These are phyloP conservation scores for Entrophospora sp. DNA, from an alignment of 192 early-diverging fungal species.

Conservation along the genomic window DNA sequence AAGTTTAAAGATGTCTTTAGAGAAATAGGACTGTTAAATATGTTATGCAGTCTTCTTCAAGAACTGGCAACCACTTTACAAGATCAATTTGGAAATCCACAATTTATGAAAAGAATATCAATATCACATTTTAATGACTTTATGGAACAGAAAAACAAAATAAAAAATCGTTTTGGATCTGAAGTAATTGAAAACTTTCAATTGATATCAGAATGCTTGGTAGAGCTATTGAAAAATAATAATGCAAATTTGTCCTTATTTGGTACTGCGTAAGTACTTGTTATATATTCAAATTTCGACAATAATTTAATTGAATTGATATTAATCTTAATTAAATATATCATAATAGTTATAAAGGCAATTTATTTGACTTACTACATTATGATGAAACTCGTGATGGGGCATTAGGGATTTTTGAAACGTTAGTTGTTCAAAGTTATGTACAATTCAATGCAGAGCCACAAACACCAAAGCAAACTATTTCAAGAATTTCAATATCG, in stretches of 20 bases:
- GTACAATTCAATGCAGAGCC: slow-evolving; percentile 19
- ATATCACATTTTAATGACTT: slow-evolving; percentile 27
- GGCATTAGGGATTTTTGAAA: slow-evolving; percentile 38
- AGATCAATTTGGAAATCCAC: slow-evolving; percentile 26
- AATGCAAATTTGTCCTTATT: slow-evolving; percentile 38
- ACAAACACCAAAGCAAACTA: slow-evolving; percentile 8
- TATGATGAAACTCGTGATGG: slow-evolving; percentile 45
- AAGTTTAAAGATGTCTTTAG: slow-evolving; percentile 46
- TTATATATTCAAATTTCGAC: too few relatives aligned
- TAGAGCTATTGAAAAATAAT: slow-evolving; percentile 33
- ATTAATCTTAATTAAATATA: too few relatives aligned
- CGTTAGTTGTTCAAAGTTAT: slow-evolving; percentile 37
- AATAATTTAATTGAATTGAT: too few relatives aligned
- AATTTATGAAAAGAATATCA: slow-evolving; percentile 33
- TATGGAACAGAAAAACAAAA: slow-evolving; percentile 18
- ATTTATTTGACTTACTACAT: slow-evolving; percentile 47
- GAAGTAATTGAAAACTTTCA: slow-evolving; percentile 46
- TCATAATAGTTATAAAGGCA: slow-evolving; percentile 34
- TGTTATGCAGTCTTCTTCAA: slow-evolving; percentile 43
- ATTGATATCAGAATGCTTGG: slow-evolving; percentile 39
- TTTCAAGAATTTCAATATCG: neutral
- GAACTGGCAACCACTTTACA: slow-evolving; percentile 40
- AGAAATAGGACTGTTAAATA: slow-evolving; percentile 53
- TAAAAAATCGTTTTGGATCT: slow-evolving; percentile 30
- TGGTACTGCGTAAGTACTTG: slow-evolving; percentile 34